Evolutionary conservation across 1,284 basidiomycete species (phyloP).

Genomic region (Cystobasidium sp.): DNA sequence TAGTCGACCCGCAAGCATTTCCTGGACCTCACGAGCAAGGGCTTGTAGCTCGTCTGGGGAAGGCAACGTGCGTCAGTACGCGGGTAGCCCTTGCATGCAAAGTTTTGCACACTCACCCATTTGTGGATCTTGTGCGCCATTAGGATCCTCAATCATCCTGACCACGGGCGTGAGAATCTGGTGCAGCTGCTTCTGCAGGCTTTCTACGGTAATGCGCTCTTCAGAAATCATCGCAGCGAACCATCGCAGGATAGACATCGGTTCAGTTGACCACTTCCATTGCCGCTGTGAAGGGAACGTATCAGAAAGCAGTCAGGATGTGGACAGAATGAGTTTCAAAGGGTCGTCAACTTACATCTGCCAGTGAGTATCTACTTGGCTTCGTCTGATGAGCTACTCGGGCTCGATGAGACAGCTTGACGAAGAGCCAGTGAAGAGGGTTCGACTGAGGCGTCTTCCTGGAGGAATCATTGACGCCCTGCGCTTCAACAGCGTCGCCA

Average conservation of each 20-base stretch:
- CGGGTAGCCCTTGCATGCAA: background rate
- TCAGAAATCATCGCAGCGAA: constrained; percentile 77
- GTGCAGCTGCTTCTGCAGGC: constrained; percentile 69
- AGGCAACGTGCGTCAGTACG: constrained; percentile 9
- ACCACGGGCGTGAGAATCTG: constrained; percentile 87
- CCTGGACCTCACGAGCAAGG: constrained; percentile 81
- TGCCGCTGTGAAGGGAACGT: constrained; percentile 7
- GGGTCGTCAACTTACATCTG: constrained; percentile 40
- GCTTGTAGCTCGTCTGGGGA: constrained; percentile 74
- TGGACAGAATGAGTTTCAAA: constrained; percentile 7
- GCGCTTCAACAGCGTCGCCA: constrained; percentile 45
- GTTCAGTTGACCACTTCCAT: constrained; percentile 75
- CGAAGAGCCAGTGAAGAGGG: constrained; percentile 89
- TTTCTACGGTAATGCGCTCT: constrained; percentile 60
- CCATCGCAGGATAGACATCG: constrained; percentile 82
- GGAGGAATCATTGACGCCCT: constrained; percentile 31
- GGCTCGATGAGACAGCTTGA: constrained; percentile 86
- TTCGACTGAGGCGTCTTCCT: constrained; percentile 56
- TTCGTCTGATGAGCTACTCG: constrained; percentile 59
- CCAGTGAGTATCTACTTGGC: constrained; percentile 56
- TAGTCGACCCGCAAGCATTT: constrained; percentile 82
- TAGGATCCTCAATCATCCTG: constrained; percentile 81
- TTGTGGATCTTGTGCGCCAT: constrained; percentile 70
- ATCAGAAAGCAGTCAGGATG: background rate
- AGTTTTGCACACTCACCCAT: constrained; percentile 67